Percentiles rank a stretch among this genome's conserved stretches.
Evolutionary conservation across 305 asterid genomes (phyloP).

Genomic region (Nicotiana rustica): DNA sequence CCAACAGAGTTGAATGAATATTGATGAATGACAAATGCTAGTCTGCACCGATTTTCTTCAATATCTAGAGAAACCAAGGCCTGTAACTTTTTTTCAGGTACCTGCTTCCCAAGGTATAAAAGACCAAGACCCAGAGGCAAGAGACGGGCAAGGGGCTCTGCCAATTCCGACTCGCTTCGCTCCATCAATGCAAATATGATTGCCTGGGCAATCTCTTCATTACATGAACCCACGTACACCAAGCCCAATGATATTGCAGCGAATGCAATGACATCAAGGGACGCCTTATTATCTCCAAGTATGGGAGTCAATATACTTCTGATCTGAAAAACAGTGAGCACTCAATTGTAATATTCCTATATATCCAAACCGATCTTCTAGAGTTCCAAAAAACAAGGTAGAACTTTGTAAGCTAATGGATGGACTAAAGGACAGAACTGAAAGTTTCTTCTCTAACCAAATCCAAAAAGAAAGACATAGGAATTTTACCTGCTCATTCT

Average conservation of each 20-base stretch:
- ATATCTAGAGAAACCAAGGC: not conserved
- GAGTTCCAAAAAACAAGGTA: not conserved
- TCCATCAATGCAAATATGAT: conserved; percentile 88
- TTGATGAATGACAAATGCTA: not conserved
- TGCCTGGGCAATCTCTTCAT: conserved; percentile 90
- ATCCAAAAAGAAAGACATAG: conserved; percentile 5
- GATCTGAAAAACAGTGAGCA: conserved; percentile 56
- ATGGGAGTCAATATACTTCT: conserved; percentile 68
- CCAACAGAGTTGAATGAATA: not conserved
- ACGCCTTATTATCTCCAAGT: conserved; percentile 72
- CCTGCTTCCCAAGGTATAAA: conserved; percentile 98
- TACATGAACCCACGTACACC: conserved; percentile 92
- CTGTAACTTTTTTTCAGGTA: conserved; percentile 32
- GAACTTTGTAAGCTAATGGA: not conserved
- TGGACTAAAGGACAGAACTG: not conserved
- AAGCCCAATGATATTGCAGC: conserved; percentile 89
- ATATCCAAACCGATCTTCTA: not conserved
- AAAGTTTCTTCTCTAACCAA: conserved; percentile 8
- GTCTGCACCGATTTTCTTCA: conserved; percentile 13
- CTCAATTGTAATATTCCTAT: not conserved
- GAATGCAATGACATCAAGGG: conserved; percentile 94
- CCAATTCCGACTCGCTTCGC: conserved; percentile 81
- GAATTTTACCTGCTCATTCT: conserved; percentile 66
- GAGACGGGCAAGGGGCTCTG: conserved; percentile 86
- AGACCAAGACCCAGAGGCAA: conserved; percentile 95